phyloP scores from a whole-genome alignment of 345 rosid genomes.

The Erysimum cheiranthoides region DNA sequence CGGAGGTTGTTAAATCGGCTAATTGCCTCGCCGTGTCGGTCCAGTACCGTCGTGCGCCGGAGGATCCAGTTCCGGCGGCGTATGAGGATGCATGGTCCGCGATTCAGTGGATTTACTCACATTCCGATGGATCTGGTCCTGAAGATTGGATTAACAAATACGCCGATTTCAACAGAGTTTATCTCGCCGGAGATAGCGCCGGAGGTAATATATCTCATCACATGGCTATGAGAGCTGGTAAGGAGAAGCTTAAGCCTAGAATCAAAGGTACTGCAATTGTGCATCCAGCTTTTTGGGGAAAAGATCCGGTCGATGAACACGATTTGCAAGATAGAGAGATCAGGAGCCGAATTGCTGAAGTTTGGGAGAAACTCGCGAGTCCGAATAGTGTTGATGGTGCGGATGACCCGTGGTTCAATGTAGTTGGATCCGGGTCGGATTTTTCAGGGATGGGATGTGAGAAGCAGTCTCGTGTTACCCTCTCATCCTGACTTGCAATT shows the following conservation, averaged over 20 bases:
- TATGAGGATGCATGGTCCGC: slow-evolving; percentile 62
- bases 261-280: slow-evolving; percentile 49
- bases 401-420: slow-evolving; percentile 64
- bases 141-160: slow-evolving; percentile 52
- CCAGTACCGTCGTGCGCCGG: slow-evolving; percentile 57
- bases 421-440: slow-evolving; percentile 54
- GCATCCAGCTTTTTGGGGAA: slow-evolving; percentile 59
- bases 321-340: slow-evolving; percentile 42
- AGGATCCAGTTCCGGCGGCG: slow-evolving; percentile 54
- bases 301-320: slow-evolving; percentile 54
- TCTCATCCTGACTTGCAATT: too few species aligned
- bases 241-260: slow-evolving; percentile 30
- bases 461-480: too few species aligned
- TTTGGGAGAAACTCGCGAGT: slow-evolving; percentile 55
- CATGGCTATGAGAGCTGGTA: slow-evolving; percentile 51
- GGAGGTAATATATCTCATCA: slow-evolving; percentile 62
- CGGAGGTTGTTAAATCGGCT: slow-evolving; percentile 47
- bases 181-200: slow-evolving; percentile 55
- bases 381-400: slow-evolving; percentile 43
- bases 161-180: slow-evolving; percentile 51
- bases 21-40: slow-evolving; percentile 50
- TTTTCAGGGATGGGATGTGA: slow-evolving; percentile 51
- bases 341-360: slow-evolving; percentile 36
- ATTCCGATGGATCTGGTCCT: slow-evolving; percentile 38
- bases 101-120: slow-evolving; percentile 52